A percentile compares a stretch with the other conserved stretches of the same genome.
Evolutionary conservation across 495 filamentous ascomycete species (phyloP).

Genomic region (Xylaria intraflava): DNA sequence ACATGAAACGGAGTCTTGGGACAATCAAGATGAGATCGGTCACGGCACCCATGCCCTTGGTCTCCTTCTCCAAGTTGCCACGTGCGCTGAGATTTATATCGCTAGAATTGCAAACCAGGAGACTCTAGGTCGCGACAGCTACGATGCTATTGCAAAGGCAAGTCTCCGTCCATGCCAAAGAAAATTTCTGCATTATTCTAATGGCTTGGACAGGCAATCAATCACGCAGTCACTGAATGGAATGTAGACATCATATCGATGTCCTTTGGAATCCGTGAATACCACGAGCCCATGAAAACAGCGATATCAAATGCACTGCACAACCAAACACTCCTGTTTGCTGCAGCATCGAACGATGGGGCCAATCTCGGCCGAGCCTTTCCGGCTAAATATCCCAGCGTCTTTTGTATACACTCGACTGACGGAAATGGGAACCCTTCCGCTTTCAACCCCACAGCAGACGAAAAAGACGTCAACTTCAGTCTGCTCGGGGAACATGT

Average conservation of each 20-base stretch:
- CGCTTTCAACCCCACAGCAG: conserved; percentile 27
- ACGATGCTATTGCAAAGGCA: background rate
- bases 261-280: conserved; percentile 30
- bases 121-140: background rate
- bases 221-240: conserved; percentile 28
- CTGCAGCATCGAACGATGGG: conserved; percentile 33
- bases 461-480: conserved; percentile 26
- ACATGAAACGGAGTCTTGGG: background rate
- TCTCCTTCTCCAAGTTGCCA: conserved; percentile 27
- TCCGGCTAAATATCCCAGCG: conserved; percentile 28
- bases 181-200: background rate
- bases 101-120: conserved; percentile 20
- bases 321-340: conserved; percentile 24
- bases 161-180: background rate
- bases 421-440: conserved; percentile 31
- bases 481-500: conserved; percentile 31
- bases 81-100: conserved; percentile 30
- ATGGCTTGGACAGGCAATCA: conserved; percentile 21
- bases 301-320: conserved; percentile 24
- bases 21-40: conserved; percentile 27
- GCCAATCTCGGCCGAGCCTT: conserved; percentile 27
- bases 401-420: conserved; percentile 33
- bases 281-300: conserved; percentile 19
- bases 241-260: conserved; percentile 34
- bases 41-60: conserved; percentile 31